A percentile compares a stretch with the other conserved stretches of the same genome.
phyloP scores from a whole-genome alignment of 805 yeast genomes.

The Saturnispora kantuleensis region DNA sequence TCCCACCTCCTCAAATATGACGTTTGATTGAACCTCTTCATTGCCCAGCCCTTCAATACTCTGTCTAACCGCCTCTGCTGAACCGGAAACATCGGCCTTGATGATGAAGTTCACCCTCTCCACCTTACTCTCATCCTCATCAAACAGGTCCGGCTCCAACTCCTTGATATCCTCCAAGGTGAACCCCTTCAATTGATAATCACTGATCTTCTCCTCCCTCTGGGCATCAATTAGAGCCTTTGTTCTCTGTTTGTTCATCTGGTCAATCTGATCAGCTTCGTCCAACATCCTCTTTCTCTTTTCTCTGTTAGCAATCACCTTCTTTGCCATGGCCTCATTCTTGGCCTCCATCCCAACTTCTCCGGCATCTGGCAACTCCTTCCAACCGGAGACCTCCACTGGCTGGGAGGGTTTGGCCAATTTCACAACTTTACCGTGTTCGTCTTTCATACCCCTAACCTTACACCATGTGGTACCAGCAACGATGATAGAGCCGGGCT shows the following conservation, averaged over 20 bases:
- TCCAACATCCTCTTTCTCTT: conserved; percentile 42
- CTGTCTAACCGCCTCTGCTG: conserved; percentile 86
- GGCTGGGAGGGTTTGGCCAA: conserved; percentile 82
- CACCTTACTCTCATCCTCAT: conserved; percentile 20
- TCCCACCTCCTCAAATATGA: conserved; percentile 73
- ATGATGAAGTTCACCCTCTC: conserved; percentile 52
- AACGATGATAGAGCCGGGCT: conserved; percentile 61
- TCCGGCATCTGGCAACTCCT: conserved; percentile 84
- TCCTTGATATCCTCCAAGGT: conserved; percentile 36
- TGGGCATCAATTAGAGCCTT: conserved; percentile 43
- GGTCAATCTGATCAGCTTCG: conserved; percentile 57
- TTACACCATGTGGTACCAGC: conserved; percentile 85
- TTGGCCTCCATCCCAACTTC: conserved; percentile 71
- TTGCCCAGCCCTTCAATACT: conserved; percentile 78
- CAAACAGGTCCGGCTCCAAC: conserved; percentile 25
- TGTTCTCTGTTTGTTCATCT: conserved; percentile 57
- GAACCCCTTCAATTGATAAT: conserved; percentile 53
- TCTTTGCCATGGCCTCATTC: conserved; percentile 64
- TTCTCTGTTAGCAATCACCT: conserved; percentile 56
- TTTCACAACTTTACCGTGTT: conserved; percentile 51
- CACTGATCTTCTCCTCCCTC: conserved; percentile 44
- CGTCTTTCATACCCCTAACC: conserved; percentile 70
- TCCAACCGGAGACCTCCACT: conserved; percentile 91
- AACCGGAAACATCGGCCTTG: conserved; percentile 89
- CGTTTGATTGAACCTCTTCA: conserved; percentile 64